Percentiles rank a stretch among this genome's conserved stretches.
Conservation (phyloP, 306 rosid species). For the Herpetospermum pedunculosum region DNA sequence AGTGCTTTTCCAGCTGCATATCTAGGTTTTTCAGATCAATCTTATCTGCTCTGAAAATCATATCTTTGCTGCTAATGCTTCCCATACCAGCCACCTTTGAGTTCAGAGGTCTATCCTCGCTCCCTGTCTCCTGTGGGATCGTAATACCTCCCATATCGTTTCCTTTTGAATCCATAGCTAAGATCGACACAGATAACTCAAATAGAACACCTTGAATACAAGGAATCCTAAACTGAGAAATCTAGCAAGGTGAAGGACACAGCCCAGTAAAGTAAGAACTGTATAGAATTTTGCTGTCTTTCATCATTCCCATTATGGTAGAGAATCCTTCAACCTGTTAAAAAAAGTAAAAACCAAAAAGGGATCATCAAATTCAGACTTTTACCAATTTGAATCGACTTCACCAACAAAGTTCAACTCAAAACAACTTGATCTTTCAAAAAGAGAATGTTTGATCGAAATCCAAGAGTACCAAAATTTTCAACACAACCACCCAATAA, state of each 20-base stretch:
- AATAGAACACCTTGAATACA: constrained; percentile 10
- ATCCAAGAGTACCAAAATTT: background rate
- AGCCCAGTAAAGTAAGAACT: background rate
- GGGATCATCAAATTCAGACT: background rate
- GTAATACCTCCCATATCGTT: constrained; percentile 16
- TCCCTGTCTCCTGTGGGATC: constrained; percentile 18
- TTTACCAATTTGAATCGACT: background rate
- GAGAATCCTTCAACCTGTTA: background rate
- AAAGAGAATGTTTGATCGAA: background rate
- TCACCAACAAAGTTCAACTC: background rate
- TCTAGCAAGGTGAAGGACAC: background rate
- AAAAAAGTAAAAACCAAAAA: background rate
- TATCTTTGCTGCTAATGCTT: constrained; percentile 55
- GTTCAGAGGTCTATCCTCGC: constrained; percentile 8
- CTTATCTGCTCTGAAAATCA: constrained; percentile 82
- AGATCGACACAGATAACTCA: constrained; percentile 14
- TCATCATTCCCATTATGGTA: background rate
- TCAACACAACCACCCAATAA: constrained; percentile 8
- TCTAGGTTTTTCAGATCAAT: constrained; percentile 81
- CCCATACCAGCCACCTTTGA: constrained; percentile 30
- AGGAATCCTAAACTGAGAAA: background rate
- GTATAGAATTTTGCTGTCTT: background rate
- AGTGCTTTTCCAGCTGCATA: constrained; percentile 84
- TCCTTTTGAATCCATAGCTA: constrained; percentile 25
- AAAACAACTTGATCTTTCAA: background rate